Evolutionary conservation across 2,329 filamentous ascomycete genomes (phyloP), one percentile per base, ranked within the genome.

Genomic region (Penicillium freii): DNA sequence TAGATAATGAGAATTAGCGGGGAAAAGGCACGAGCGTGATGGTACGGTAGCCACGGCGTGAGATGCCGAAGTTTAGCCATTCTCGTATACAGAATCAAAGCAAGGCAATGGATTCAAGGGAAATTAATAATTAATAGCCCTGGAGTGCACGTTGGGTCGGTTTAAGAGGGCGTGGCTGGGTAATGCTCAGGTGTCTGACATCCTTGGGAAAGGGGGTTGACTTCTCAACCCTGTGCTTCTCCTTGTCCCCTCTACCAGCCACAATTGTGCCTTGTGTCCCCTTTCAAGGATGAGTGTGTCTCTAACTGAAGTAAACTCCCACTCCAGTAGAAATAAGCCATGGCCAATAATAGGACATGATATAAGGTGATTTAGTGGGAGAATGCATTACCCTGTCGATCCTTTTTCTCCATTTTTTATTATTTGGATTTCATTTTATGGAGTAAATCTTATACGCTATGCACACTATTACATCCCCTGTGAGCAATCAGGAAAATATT

Each of bases 311-410:
- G 15, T 44, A 17, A 43, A n/a, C 38, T 7, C 15, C 27, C 31
- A 23, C 23, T 40, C 5, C 36, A 36, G 10, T 45, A 7, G 31
- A 2, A 17, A 27, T 36, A 13, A 19, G 11, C 4, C 10, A 46
- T 29, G 13, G 15, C 42, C 51, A 39, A 48, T 48, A 1, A 48
- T 31, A 17, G 23, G 6, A 39, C 4, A 21, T 8, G 17, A 23
- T 19, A n/a, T 46, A 38, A 38, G n/a, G 6, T 29, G n/a, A 50
- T 50, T 50, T 23, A 38, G 44, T 42, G 31, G 52, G 15, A 42
- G 38, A 34, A 21, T 46, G 48, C 54, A 52, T 56, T 56, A 13
- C n/a, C 25, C 21, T 52, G 54, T 36, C 42, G 49, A 57, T 57
- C 54, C n/a, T 38, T 53, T 47, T 48, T 23, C 43, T 53, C n/a